Base-by-base conservation (phyloP, 2,329 filamentous ascomycete genomes). In the Aspergillus quadrilineatus region DNA sequence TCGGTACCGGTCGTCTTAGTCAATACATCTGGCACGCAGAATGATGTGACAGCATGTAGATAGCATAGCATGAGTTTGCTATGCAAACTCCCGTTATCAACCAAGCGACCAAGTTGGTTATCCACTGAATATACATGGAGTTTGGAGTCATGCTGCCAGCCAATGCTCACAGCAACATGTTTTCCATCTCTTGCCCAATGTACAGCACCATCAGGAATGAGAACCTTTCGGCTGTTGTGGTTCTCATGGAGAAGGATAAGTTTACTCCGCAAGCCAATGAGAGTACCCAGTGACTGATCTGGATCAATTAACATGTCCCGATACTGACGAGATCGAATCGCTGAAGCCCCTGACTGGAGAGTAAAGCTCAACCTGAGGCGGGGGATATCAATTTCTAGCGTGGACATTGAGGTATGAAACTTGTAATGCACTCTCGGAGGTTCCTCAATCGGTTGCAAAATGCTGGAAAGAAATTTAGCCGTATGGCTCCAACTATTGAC, bases 111-210 rank as follows among this genome's bases (percentile, higher is more conserved):
- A 0, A 88, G 75, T 1, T 68, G 67, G 0, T 60, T 45, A 57
- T 88, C 80, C 0, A 88, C 64, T 0, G 67, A 62, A 60, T 82
- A 87, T 0, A 69, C 60, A 45, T 83, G 77, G 5, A 74, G 63
- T 6, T 60, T 63, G 3, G 57, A 58, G 1, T 59, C 59, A 0
- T 60, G 44, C 6, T 64, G 59, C 49, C 42, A 62, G 12, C 54
- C 46, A 7, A 82, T 75, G 0, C 59, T 53, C 0, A 82, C 75
- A 0, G 61, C 7, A 6, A 77, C 66, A 63, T 81, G 73, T 3
- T 58, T 10, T 3, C 51, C 30, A 4, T 47, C 29, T 15, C 39
- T 57, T 39, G 22, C 47, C 51, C 52, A 69, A 0, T 30, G 61
- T 10, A 66, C 59, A 29, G 47, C 55, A 22, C 73, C 82, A 62